These are phyloP conservation scores for Picochlorum costavermella DNA, from an alignment of 139 green algal genomes.

Conservation along the genomic window DNA sequence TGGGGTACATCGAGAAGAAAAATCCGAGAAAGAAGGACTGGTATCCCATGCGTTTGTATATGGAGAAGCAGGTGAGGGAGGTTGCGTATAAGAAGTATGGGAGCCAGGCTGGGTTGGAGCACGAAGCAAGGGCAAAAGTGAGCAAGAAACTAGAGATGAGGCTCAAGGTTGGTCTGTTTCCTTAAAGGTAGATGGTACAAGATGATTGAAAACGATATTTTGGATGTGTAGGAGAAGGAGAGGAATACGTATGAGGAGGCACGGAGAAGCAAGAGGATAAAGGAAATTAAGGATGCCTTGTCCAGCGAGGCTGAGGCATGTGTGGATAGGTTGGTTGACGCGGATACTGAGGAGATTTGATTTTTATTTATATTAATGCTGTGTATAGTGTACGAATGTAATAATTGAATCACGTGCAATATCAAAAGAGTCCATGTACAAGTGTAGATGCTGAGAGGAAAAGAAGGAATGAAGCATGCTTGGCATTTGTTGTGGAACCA, in stretches of 20 bases:
- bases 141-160: constrained; percentile 7
- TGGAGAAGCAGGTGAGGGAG: constrained; percentile 43
- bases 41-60: constrained; percentile 56
- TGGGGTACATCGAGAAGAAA: constrained; percentile 41
- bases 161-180: constrained; percentile 7
- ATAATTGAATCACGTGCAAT: too few relatives aligned
- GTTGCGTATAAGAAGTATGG: constrained; percentile 32
- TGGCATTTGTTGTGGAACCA: too few relatives aligned
- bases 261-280: constrained; percentile 9
- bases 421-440: too few relatives aligned
- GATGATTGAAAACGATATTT: not conserved
- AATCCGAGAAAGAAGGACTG: constrained; percentile 62
- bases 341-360: not conserved
- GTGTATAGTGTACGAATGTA: too few relatives aligned
- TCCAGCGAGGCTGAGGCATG: not conserved
- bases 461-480: too few relatives aligned
- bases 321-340: not conserved
- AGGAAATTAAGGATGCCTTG: constrained; percentile 1
- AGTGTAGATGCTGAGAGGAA: too few relatives aligned
- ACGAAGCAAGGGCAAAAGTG: constrained; percentile 8
- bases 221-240: constrained; percentile 10
- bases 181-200: not conserved
- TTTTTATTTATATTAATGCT: not conserved
- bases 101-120: constrained; percentile 25
- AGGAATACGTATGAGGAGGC: constrained; percentile 8